Base-by-base conservation (phyloP, 441 rosid genomes). In the Aquilaria agallochum region DNA sequence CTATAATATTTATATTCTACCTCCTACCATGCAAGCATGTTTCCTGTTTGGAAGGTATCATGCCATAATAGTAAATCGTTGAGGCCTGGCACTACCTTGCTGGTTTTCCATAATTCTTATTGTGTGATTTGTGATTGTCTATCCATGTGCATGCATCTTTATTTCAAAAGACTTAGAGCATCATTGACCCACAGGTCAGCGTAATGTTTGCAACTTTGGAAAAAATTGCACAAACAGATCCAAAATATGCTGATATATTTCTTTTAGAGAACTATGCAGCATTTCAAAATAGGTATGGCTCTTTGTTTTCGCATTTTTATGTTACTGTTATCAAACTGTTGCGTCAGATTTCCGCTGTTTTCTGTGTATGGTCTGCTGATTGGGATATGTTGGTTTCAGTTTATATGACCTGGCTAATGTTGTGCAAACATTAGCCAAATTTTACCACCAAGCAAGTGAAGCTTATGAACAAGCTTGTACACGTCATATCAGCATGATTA, bases 371-470 rank as follows among this genome's bases (percentile, higher is more conserved):
- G 13, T 65, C 64, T 59, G 36, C 57, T 66, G 45, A 59, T 70
- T 70, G 68, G 58, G 62, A 51, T 58, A 63, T 80, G 31, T 71
- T 27, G 42, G 5, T 47, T 80, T 76, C 88, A 95, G 99, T 78
- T 74, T 92, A 77, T 95, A 92, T 80, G 99, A 95, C 71, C 84
- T 95, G 58, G 99, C 99, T 56, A 95, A 95, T 78, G 90, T 92
- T 49, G 98, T 95, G 63, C 94, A 98, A 33, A 92, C 90, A 10
- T 84, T 95, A 76, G 99, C 97, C 74, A 95, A 95, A 78, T 95
- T 92, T 71, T 95, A 95, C 80, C 98, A 95, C 80, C 99, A 90
- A 80, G 99, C 98, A 47, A 90, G 97, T 72, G 99, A 95, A 83
- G 86, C 94, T 68, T 92, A 95, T 76, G 99, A 92, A 72, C 96